These are phyloP conservation scores for Purpureocillium lavendulum DNA, from an alignment of 2,329 filamentous ascomycete genomes.

Conservation along the genomic window DNA sequence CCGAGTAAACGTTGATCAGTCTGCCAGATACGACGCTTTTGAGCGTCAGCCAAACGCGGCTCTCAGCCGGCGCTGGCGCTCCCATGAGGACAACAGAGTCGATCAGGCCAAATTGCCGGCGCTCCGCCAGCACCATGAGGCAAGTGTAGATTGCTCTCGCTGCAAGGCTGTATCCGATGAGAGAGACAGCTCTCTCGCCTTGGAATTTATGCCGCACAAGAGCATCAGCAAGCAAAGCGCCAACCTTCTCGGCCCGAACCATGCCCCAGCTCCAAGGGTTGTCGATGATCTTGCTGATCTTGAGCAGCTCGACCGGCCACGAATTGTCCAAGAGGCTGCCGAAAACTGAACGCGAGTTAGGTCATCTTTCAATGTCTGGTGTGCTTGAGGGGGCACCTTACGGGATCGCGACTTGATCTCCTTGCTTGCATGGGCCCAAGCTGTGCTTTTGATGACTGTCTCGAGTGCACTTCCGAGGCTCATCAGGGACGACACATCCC, in stretches of 20 bases:
- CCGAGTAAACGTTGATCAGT: slow-evolving; percentile 84
- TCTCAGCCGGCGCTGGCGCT: slow-evolving; percentile 65
- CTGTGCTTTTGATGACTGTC: slow-evolving; percentile 66
- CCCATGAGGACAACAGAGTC: slow-evolving; percentile 84
- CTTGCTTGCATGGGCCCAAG: slow-evolving; percentile 64
- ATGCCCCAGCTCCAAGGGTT: slow-evolving; percentile 75
- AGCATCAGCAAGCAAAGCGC: slow-evolving; percentile 66
- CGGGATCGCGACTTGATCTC: slow-evolving; percentile 38
- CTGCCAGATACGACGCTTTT: slow-evolving; percentile 73
- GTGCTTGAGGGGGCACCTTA: slow-evolving; percentile 20
- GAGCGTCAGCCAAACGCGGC: slow-evolving; percentile 66
- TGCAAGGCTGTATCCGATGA: slow-evolving; percentile 77
- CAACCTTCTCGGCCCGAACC: slow-evolving; percentile 66
- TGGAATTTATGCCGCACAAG: slow-evolving; percentile 69
- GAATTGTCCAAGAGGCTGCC: slow-evolving; percentile 47
- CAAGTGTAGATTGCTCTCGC: slow-evolving; percentile 80
- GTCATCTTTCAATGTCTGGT: slow-evolving; percentile 7
- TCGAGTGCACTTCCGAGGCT: slow-evolving; percentile 73
- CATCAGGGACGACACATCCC: slow-evolving; percentile 70
- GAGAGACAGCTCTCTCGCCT: slow-evolving; percentile 70
- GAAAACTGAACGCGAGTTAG: slow-evolving; percentile 30
- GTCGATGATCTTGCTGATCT: slow-evolving; percentile 66
- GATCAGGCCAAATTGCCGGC: slow-evolving; percentile 75
- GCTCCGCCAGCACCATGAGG: slow-evolving; percentile 68
- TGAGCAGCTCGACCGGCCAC: slow-evolving; percentile 57